Evolutionary conservation across 2,329 filamentous ascomycete species (phyloP).

Genomic region (Lasiodiplodia sp.): DNA sequence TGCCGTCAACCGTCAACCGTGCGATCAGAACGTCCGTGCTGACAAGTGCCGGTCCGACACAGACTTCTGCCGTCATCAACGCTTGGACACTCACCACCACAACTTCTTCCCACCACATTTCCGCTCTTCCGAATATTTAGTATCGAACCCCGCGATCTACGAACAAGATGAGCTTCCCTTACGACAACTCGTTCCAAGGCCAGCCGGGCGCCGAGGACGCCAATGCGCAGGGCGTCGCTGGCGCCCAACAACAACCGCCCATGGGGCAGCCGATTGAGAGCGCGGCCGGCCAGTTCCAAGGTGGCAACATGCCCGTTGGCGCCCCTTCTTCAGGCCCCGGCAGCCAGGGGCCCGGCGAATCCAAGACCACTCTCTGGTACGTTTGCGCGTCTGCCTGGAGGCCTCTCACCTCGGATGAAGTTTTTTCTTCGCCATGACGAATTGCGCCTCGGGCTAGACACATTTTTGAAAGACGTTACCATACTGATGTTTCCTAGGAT

Average conservation of each 20-base stretch:
- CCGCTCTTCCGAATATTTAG: conserved; percentile 28
- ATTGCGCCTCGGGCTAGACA: neutral
- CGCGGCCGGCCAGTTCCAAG: conserved; percentile 57
- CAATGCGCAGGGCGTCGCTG: conserved; percentile 60
- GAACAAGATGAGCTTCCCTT: conserved; percentile 69
- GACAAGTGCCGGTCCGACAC: conserved; percentile 26
- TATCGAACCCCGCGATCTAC: conserved; percentile 19
- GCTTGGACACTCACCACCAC: conserved; percentile 27
- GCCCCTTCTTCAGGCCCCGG: conserved; percentile 48
- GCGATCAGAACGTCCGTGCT: conserved; percentile 30
- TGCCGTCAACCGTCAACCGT: conserved; percentile 14
- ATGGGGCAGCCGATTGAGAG: conserved; percentile 67
- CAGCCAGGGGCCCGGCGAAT: conserved; percentile 46
- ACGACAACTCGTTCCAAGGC: conserved; percentile 69
- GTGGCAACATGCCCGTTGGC: conserved; percentile 53
- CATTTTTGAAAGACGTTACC: conserved; percentile 10
- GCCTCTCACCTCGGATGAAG: conserved; percentile 7
- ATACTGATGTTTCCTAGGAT: conserved; percentile 69
- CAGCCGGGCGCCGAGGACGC: conserved; percentile 61
- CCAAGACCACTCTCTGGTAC: conserved; percentile 63
- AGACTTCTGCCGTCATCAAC: conserved; percentile 30
- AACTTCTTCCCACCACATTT: conserved; percentile 27
- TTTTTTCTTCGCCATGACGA: conserved; percentile 15
- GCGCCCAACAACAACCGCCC: conserved; percentile 53
- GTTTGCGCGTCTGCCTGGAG: conserved; percentile 34